Percentiles rank a stretch among this genome's conserved stretches.
Evolutionary conservation across 2,329 filamentous ascomycete species (phyloP).

Genomic region (Pyricularia grisea): DNA sequence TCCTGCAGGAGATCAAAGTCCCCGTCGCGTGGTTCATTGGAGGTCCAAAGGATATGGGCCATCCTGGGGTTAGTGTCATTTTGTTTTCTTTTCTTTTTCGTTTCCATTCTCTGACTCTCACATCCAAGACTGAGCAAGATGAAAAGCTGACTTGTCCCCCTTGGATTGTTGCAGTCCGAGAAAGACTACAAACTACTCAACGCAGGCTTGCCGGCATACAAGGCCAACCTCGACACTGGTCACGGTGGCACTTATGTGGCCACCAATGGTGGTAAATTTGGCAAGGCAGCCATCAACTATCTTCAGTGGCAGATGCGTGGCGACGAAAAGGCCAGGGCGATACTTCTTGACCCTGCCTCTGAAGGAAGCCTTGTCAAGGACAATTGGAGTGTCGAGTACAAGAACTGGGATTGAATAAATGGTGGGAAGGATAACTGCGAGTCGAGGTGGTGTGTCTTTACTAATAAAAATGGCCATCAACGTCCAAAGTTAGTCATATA

Average conservation of each 20-base stretch:
- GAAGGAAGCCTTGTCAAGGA: slow-evolving; percentile 11
- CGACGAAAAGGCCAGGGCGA: slow-evolving; percentile 8
- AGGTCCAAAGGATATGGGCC: slow-evolving; percentile 13
- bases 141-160: neutral
- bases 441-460: neutral
- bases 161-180: slow-evolving; percentile 7
- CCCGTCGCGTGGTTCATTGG: slow-evolving; percentile 14
- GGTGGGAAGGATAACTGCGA: neutral
- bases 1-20: slow-evolving; percentile 14
- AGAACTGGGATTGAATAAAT: neutral
- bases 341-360: slow-evolving; percentile 9
- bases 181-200: slow-evolving; percentile 12
- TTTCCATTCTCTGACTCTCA: neutral
- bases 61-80: slow-evolving; percentile 11
- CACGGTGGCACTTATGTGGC: slow-evolving; percentile 14
- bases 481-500: neutral
- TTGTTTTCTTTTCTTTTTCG: too few relatives aligned
- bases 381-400: slow-evolving; percentile 11
- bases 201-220: slow-evolving; percentile 12
- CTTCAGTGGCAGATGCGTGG: slow-evolving; percentile 13
- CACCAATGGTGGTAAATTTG: slow-evolving; percentile 14
- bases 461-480: neutral
- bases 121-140: neutral
- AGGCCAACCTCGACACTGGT: slow-evolving; percentile 13
- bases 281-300: slow-evolving; percentile 11